A percentile compares a stretch with the other conserved stretches of the same genome.
Evolutionary conservation across 2,329 filamentous ascomycete species (phyloP).

Genomic region (Trichoderma sp.): DNA sequence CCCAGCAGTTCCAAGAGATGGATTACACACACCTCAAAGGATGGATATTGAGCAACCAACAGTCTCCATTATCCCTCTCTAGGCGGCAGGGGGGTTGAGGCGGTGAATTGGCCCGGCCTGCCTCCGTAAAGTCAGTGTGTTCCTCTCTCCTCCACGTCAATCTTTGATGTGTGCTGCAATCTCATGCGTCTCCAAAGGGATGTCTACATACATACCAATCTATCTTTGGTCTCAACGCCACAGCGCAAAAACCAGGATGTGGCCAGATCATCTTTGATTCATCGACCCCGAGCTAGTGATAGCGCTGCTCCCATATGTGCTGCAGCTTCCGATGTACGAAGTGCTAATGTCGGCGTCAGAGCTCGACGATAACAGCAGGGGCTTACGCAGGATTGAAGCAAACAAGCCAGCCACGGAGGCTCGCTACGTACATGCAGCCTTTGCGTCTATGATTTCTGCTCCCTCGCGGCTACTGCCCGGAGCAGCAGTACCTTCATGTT

Average conservation of each 20-base stretch:
- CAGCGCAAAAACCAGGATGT: not conserved
- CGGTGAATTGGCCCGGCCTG: not conserved
- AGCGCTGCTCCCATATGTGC: not conserved
- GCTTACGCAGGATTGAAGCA: not conserved
- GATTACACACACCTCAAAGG: not conserved
- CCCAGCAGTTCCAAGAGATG: not conserved
- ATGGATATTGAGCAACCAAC: not conserved
- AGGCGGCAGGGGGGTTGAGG: too few species aligned
- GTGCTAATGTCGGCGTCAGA: not conserved
- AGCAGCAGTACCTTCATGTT: not conserved
- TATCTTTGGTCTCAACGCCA: not conserved
- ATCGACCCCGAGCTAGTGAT: not conserved
- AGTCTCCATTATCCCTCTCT: too few species aligned
- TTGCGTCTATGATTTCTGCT: not conserved
- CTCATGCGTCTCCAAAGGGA: not conserved
- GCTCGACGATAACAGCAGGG: not conserved
- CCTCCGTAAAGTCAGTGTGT: too few species aligned
- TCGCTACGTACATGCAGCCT: not conserved
- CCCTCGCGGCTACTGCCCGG: not conserved
- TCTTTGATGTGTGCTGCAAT: not conserved
- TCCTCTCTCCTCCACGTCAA: not conserved
- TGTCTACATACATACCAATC: not conserved
- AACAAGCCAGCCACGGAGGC: not conserved
- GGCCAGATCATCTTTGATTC: not conserved
- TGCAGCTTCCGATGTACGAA: too few species aligned